Conservation (phyloP, 176 grass and related monocot species). For the Oryza meyeriana region DNA sequence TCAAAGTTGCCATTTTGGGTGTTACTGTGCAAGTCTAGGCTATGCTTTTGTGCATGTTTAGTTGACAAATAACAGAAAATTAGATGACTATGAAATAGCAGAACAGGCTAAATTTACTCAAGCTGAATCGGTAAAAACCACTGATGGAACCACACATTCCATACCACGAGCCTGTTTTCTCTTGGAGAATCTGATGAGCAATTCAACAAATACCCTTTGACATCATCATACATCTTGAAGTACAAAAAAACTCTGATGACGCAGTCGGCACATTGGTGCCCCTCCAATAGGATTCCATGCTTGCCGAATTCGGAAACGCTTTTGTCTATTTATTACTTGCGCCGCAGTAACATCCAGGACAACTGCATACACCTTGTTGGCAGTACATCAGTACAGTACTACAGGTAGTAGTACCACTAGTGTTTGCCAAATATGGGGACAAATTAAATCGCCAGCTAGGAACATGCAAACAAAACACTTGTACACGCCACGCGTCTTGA, state of each 20-base stretch:
- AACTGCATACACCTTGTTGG: neutral
- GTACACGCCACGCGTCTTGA: neutral
- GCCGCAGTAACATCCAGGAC: neutral
- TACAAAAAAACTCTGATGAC: neutral
- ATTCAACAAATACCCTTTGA: neutral
- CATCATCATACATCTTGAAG: neutral
- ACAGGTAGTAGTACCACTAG: neutral
- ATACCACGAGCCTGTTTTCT: no score
- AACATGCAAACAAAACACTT: neutral
- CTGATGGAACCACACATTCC: no score
- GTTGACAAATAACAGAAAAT: no score
- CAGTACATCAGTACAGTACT: neutral
- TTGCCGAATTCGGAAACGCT: neutral
- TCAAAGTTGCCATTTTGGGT: no score
- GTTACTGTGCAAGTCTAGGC: no score
- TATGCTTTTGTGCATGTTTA: no score
- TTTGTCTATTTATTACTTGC: neutral
- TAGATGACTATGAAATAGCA: no score
- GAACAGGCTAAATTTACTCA: no score
- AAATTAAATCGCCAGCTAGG: neutral
- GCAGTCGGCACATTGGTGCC: neutral
- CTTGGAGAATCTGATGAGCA: no score
- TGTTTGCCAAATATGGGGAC: neutral
- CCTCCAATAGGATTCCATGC: neutral
- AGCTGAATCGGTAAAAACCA: no score